phyloP scores from a whole-genome alignment of 768 basidiomycete genomes.

The Lactifluus subvellereus region DNA sequence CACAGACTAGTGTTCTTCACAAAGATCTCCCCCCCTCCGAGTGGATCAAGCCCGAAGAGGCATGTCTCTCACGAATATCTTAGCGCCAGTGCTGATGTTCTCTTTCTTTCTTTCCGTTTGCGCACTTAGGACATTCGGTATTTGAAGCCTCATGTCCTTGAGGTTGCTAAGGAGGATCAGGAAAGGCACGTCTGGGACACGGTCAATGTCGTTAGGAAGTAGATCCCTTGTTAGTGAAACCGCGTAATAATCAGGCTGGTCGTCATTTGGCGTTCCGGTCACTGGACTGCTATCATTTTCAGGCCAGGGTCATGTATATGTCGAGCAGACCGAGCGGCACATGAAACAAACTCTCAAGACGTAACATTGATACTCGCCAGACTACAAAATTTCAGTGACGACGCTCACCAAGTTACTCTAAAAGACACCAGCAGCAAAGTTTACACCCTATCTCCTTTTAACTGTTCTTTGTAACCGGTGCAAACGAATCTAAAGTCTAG shows the following conservation, averaged over 20 bases:
- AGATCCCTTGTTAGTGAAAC: slow-evolving; percentile 3
- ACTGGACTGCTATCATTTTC: not conserved
- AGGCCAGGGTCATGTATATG: not conserved
- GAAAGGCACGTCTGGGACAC: slow-evolving; percentile 84
- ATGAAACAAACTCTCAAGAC: not conserved
- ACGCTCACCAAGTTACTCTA: not conserved
- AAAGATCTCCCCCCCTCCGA: slow-evolving; percentile 72
- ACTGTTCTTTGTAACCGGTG: not conserved
- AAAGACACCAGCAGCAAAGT: not conserved
- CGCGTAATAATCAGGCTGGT: slow-evolving; percentile 10
- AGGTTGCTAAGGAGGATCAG: slow-evolving; percentile 64
- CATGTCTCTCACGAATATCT: slow-evolving; percentile 34
- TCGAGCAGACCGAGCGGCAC: not conserved
- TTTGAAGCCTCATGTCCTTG: slow-evolving; percentile 69
- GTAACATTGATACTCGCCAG: not conserved
- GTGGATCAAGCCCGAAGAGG: slow-evolving; percentile 74
- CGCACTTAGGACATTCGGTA: slow-evolving; percentile 79
- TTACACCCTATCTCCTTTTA: not conserved
- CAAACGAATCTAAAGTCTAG: slow-evolving; percentile 26
- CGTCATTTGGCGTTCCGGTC: not conserved
- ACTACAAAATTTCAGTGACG: slow-evolving; percentile 2
- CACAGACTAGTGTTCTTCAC: slow-evolving; percentile 75
- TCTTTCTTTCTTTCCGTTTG: not conserved
- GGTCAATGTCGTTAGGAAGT: slow-evolving; percentile 59
- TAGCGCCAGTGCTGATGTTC: not conserved